Base-by-base conservation (phyloP, 2,329 filamentous ascomycete species). In the Exophiala dermatitidis region DNA sequence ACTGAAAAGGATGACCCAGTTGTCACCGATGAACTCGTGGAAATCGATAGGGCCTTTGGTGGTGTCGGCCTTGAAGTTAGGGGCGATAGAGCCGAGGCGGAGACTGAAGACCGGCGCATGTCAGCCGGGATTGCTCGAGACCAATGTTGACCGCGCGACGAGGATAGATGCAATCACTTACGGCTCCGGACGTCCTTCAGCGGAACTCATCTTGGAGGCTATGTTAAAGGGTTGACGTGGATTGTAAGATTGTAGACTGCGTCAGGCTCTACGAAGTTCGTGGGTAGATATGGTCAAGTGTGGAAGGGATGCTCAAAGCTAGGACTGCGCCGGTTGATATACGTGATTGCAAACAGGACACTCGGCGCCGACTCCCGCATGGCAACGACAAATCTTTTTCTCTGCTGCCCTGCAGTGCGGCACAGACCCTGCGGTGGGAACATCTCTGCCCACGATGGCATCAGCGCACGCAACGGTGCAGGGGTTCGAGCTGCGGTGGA, bases 11-110 rank as follows among this genome's bases (percentile, higher is more conserved):
- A 86, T 75, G 56, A 83, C 80, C 82, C 83, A 86, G 63, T 77
- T 81, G 73, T 84, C 75, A 64, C 81, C 83, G 62, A 86, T 84
- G 75, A 81, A 86, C 63, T 85, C 74, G 73, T 86, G 83, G 76
- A 86, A 86, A 71, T 85, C 77, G 67, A 86, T 84, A 50, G 75
- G 75, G 54, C 83, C 83, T 59, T 75, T 72, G 60, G 83, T 86
- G 63, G 83, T 85, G 65, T 84, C 77, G 57, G 83, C 81, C 63
- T 83, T 71, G 75, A 86, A 86, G 75, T 86, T 80, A 63, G 83
- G 83, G 65, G 83, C 83, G 66, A 73, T 75, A 69, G 76, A 82
- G 68, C 82, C 82, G 64, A 85, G 77, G 66, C 82, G 82, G 69
- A 85, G 78, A 65, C 74, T 77, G 59, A 12, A 53, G 19, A 37